phyloP scores from a whole-genome alignment of 345 rosid species.

The Citrus sp. region DNA sequence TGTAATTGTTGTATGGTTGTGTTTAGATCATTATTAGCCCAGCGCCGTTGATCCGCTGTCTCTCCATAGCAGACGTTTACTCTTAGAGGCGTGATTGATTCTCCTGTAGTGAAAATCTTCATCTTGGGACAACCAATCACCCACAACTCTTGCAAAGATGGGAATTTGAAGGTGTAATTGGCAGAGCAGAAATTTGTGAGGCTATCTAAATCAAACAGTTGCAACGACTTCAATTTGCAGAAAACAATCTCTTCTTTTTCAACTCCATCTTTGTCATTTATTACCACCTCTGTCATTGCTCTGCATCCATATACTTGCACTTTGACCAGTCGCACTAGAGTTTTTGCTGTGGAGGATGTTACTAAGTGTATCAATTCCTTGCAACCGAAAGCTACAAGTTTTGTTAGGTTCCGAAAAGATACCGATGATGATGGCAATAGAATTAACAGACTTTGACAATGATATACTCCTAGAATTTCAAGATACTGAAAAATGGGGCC shows the following conservation, averaged over 20 bases:
- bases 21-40: background rate
- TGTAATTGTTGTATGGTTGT: background rate
- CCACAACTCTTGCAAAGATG: background rate
- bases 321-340: too few relatives aligned
- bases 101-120: background rate
- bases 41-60: accelerated
- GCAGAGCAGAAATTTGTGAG: slow-evolving; percentile 1
- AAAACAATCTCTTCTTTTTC: background rate
- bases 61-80: background rate
- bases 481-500: slow-evolving; percentile 1
- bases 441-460: background rate
- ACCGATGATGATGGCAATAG: background rate
- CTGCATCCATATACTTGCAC: background rate
- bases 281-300: background rate
- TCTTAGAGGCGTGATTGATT: background rate
- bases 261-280: background rate
- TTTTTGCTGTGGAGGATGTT: too few relatives aligned
- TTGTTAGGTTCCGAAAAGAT: slow-evolving; percentile 9
- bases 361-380: background rate
- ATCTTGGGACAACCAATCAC: background rate
- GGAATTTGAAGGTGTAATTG: background rate
- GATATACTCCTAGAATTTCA: background rate
- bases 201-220: accelerated
- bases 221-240: background rate
- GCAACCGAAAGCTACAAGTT: background rate